phyloP scores from a whole-genome alignment of 2,329 filamentous ascomycete species.

The Trichoderma simmonsii region DNA sequence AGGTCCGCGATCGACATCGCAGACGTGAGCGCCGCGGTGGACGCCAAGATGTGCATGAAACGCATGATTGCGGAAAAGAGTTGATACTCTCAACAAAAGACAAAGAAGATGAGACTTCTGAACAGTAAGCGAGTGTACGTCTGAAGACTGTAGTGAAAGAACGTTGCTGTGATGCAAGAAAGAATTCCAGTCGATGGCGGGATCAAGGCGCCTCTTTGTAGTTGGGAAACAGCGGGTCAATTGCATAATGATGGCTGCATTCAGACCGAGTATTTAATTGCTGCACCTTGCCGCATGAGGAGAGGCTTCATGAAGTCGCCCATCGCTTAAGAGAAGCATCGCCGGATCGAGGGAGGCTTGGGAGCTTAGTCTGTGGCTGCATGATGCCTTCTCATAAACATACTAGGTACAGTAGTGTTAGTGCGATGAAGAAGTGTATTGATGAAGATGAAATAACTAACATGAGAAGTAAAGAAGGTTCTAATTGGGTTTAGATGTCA shows the following conservation, averaged over 20 bases:
- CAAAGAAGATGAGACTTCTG: constrained; percentile 4
- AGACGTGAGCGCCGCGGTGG: constrained; percentile 33
- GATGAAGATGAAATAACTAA: not conserved
- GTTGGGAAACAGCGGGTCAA: constrained; percentile 9
- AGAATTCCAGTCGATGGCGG: not conserved
- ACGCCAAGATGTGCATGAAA: constrained; percentile 32
- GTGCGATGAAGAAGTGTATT: not conserved
- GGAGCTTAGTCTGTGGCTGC: not conserved
- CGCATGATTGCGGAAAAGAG: constrained; percentile 32
- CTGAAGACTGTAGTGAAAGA: not conserved
- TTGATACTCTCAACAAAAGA: constrained; percentile 17
- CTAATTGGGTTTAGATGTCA: not conserved
- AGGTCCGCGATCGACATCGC: constrained; percentile 28
- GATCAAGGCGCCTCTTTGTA: constrained; percentile 22
- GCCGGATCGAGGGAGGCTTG: constrained; percentile 11
- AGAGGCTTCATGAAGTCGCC: not conserved
- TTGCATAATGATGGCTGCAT: constrained; percentile 12
- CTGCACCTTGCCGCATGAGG: not conserved
- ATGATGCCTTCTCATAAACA: not conserved
- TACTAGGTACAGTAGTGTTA: not conserved
- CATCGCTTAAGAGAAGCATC: not conserved
- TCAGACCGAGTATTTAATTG: not conserved
- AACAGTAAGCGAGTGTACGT: constrained; percentile 2
- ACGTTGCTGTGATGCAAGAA: not conserved
- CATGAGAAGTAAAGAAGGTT: not conserved